Evolutionary conservation across 371 early-diverging fungal genomes (phyloP).

Genomic region (Saksenaea vasiformis): DNA sequence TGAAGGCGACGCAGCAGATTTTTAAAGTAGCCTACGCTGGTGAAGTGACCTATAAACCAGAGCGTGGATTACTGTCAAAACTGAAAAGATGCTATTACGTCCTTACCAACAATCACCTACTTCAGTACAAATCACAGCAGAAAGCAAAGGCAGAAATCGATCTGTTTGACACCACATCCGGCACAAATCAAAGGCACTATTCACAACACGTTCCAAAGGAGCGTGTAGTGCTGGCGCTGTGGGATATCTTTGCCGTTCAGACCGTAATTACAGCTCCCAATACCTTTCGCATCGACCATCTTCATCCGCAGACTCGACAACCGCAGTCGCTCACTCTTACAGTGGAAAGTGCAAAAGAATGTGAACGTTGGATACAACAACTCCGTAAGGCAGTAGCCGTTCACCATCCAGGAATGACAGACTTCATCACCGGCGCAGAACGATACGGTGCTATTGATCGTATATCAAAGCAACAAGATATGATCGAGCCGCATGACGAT

Average conservation of each 20-base stretch:
- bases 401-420: constrained; percentile 19
- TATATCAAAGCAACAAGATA: constrained; percentile 35
- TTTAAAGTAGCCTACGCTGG: constrained; percentile 37
- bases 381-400: constrained; percentile 23
- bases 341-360: constrained; percentile 18
- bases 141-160: constrained; percentile 33
- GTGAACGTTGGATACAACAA: constrained; percentile 32
- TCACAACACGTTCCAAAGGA: constrained; percentile 20
- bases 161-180: constrained; percentile 9
- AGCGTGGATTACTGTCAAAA: constrained; percentile 14
- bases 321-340: constrained; percentile 18
- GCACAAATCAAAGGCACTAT: background rate
- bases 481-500: constrained; percentile 17
- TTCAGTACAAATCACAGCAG: constrained; percentile 34
- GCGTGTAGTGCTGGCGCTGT: constrained; percentile 21
- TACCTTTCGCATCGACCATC: constrained; percentile 36
- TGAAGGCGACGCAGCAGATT: background rate
- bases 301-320: constrained; percentile 30
- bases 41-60: constrained; percentile 24
- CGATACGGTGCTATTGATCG: constrained; percentile 28
- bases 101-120: constrained; percentile 32
- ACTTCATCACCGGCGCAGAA: constrained; percentile 21
- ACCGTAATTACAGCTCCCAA: background rate
- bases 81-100: constrained; percentile 30
- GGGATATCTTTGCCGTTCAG: constrained; percentile 37